These are phyloP conservation scores for Calonectria hongkongensis DNA, from an alignment of 2,329 filamentous ascomycete genomes.

Conservation along the genomic window DNA sequence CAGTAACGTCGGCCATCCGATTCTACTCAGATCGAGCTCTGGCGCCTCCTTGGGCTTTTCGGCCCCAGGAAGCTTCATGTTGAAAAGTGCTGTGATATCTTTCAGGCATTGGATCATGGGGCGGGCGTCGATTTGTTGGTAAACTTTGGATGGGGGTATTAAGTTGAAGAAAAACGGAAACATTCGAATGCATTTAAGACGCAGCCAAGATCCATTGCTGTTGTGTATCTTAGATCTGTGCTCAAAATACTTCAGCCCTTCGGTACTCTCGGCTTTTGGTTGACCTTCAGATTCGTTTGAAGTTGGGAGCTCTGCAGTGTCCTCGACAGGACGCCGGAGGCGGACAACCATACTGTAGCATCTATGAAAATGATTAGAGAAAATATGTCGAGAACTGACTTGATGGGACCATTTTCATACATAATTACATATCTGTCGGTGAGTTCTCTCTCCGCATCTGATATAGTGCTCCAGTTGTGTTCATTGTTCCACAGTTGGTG, in stretches of 20 bases:
- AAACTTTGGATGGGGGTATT: background rate
- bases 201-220: background rate
- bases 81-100: conserved; percentile 1
- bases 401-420: background rate
- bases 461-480: background rate
- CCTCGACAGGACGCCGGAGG: too few relatives aligned
- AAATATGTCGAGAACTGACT: too few relatives aligned
- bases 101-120: background rate
- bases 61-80: background rate
- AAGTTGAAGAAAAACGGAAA: conserved; percentile 16
- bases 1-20: background rate
- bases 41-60: background rate
- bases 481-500: background rate
- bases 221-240: conserved; percentile 6
- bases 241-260: background rate
- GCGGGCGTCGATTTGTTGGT: conserved; percentile 1
- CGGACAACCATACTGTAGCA: conserved; percentile 17
- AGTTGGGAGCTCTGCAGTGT: background rate
- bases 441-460: background rate
- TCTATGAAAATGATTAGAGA: background rate
- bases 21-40: background rate
- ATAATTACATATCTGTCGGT: conserved; percentile 8
- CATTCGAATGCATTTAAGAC: background rate
- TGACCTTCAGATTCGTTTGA: background rate
- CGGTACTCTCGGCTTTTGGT: background rate